Evolutionary conservation across 192 early-diverging fungal species (phyloP).

Genomic region (Geosiphon pyriformis): DNA sequence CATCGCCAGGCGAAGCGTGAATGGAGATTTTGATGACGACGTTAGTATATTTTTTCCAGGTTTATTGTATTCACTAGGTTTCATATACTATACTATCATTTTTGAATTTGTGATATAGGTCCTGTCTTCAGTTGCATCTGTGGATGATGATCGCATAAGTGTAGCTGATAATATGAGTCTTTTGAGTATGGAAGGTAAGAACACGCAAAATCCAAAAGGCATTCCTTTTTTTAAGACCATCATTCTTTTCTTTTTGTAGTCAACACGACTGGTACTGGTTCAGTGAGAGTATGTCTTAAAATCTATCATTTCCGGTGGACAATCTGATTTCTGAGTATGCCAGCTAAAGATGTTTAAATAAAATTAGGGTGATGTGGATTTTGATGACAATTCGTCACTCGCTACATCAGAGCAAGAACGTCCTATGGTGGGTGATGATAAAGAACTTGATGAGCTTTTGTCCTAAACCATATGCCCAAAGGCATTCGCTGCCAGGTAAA

Average conservation of each 20-base stretch:
- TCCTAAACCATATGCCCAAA: too few relatives aligned
- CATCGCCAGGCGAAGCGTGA: slow-evolving; percentile 19
- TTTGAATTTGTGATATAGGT: slow-evolving; percentile 20
- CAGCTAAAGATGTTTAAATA: background rate
- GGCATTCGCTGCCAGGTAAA: too few relatives aligned
- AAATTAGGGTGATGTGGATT: slow-evolving; percentile 51
- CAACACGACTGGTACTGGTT: slow-evolving; percentile 77
- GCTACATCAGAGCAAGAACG: slow-evolving; percentile 36
- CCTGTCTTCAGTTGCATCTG: slow-evolving; percentile 20
- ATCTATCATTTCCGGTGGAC: background rate
- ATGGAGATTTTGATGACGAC: slow-evolving; percentile 28
- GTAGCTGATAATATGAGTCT: slow-evolving; percentile 60
- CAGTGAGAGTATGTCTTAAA: slow-evolving; percentile 47
- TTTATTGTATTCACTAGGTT: slow-evolving; percentile 1
- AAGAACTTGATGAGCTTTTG: background rate
- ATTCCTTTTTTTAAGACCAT: background rate
- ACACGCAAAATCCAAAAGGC: too few relatives aligned
- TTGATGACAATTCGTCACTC: slow-evolving; percentile 44
- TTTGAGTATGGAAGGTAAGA: slow-evolving; percentile 52
- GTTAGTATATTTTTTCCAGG: background rate
- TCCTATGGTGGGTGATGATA: background rate
- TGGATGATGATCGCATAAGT: slow-evolving; percentile 34
- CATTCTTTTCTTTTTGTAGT: slow-evolving; percentile 30
- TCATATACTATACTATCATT: slow-evolving; percentile 20
- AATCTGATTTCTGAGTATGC: background rate